phyloP scores from a whole-genome alignment of 768 basidiomycete genomes.

The Mrakia frigida region DNA sequence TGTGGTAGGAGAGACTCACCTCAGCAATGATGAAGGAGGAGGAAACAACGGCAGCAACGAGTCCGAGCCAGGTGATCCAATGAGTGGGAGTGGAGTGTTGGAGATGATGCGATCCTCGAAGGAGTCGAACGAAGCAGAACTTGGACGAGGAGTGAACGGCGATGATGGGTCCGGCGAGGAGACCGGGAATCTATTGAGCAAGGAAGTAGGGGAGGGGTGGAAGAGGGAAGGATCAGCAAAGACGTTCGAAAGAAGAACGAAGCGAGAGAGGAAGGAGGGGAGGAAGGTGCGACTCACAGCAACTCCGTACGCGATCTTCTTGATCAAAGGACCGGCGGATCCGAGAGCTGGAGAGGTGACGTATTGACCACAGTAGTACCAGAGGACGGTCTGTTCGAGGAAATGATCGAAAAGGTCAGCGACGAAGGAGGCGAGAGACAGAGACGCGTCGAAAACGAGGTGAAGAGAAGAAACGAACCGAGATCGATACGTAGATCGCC shows the following conservation, averaged over 20 bases:
- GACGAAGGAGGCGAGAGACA: neutral
- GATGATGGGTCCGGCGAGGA: slow-evolving; percentile 34
- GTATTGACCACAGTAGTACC: slow-evolving; percentile 25
- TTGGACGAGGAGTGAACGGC: slow-evolving; percentile 33
- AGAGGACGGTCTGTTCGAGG: slow-evolving; percentile 10
- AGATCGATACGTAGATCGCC: slow-evolving; percentile 30
- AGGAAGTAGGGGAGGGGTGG: too few relatives aligned
- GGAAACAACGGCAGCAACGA: neutral
- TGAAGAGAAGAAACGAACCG: neutral
- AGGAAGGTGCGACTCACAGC: neutral
- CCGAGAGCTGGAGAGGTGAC: slow-evolving; percentile 41
- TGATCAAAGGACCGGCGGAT: slow-evolving; percentile 38
- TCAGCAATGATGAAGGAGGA: slow-evolving; percentile 37
- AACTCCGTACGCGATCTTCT: slow-evolving; percentile 36
- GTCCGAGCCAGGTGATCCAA: slow-evolving; percentile 35
- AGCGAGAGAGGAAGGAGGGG: neutral
- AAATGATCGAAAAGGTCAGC: too few relatives aligned
- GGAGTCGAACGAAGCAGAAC: slow-evolving; percentile 37
- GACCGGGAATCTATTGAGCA: slow-evolving; percentile 30
- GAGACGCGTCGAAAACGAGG: neutral
- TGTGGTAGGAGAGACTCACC: neutral
- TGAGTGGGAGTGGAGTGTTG: slow-evolving; percentile 32
- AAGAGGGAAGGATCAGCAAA: too few relatives aligned
- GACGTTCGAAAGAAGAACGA: too few relatives aligned
- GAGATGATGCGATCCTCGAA: slow-evolving; percentile 35